Evolutionary conservation across 2,329 filamentous ascomycete genomes (phyloP), one percentile per base, ranked within the genome.

Genomic region (Fusarium sarcochroum): DNA sequence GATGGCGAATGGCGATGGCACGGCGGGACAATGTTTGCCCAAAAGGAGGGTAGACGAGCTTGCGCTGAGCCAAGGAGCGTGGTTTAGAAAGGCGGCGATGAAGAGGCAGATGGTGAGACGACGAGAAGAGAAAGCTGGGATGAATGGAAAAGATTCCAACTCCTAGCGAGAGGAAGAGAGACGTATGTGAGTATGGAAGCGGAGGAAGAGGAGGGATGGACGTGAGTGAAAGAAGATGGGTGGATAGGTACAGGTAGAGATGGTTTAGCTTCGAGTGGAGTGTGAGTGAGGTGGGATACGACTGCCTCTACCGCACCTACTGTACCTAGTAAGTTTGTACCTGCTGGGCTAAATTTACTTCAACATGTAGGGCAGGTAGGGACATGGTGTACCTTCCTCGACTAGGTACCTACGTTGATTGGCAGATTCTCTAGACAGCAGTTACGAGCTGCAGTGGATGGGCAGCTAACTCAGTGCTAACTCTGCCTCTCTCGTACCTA

Each of bases 141-240:
- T 85, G 81, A 80, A 78, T 78, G 79, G 74, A 78, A 76, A 72
- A 64, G 72, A 73, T 76, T 78, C 74, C 77, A 79, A 76, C 77
- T 79, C 76, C 74, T 70, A 56, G 63, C 66, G 73, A 71, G 66
- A 65, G 64, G 68, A 73, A 70, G 74, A 75, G 66, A 72, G 71
- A 75, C 54, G 56, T 27, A 59, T 69, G 67, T 74, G 68, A 56
- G 65, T 68, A 58, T 65, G 63, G 58, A 61, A 68, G 58, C 69
- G 45, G 52, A 48, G 62, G 64, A 69, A 65, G 63, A 69, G 69
- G 63, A 67, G 72, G 73, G 68, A 68, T 65, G 58, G 59, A 52
- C 54, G 57, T 57, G 63, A 51, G 54, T 57, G 62, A 58, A 58
- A 66, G 67, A 70, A 52, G 68, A 68, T 52, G 60, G 66, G 60